Evolutionary conservation across 164 flowering plant genomes (phyloP).

Genomic region (Umbilicus rupestris): DNA sequence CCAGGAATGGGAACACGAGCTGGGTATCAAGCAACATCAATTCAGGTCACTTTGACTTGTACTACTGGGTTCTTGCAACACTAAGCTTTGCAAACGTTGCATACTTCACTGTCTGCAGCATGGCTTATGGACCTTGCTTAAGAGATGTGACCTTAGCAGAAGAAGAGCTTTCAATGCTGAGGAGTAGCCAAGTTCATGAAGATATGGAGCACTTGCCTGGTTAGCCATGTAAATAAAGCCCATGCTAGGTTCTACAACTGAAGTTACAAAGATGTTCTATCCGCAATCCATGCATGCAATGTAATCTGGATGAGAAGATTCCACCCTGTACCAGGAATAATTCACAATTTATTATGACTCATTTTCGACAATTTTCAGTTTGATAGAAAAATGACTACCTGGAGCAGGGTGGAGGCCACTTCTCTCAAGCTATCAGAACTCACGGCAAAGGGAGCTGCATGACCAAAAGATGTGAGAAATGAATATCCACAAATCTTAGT

Average conservation of each 20-base stretch:
- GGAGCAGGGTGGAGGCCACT: not conserved
- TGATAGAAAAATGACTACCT: not conserved
- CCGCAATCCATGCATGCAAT: not conserved
- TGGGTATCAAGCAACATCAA: constrained; percentile 69
- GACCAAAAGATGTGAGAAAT: too few species aligned
- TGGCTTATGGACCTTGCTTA: constrained; percentile 49
- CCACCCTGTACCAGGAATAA: not conserved
- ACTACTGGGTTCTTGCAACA: constrained; percentile 56
- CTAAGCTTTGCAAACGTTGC: constrained; percentile 35
- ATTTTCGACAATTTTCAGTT: too few species aligned
- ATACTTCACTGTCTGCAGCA: constrained; percentile 40
- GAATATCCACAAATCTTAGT: too few species aligned
- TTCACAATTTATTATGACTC: not conserved
- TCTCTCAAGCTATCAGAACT: too few species aligned
- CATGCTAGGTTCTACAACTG: not conserved
- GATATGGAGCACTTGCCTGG: not conserved
- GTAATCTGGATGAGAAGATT: not conserved
- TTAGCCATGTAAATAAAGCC: not conserved
- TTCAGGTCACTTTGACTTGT: constrained; percentile 51
- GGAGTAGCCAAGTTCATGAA: not conserved
- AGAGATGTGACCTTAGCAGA: constrained; percentile 8
- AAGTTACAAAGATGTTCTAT: not conserved
- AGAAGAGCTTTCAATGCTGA: not conserved
- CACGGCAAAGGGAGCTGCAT: too few species aligned
- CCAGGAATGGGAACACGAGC: constrained; percentile 34